These are phyloP conservation scores for Malania oleifera DNA, from an alignment of 164 flowering plant species.

Conservation along the genomic window DNA sequence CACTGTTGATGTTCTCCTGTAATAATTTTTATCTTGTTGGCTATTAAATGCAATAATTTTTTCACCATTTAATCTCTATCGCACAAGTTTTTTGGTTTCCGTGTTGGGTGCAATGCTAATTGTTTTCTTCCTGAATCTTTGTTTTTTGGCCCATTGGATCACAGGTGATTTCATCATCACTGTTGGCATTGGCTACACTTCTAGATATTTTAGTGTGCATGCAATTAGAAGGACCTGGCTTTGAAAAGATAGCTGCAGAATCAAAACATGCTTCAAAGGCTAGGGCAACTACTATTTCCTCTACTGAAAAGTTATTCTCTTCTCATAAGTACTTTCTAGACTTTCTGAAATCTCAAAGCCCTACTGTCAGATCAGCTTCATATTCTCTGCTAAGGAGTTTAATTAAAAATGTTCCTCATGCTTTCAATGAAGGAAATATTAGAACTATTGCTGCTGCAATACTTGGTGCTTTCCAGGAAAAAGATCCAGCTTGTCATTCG, in stretches of 20 bases:
- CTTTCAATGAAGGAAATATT: conserved; percentile 57
- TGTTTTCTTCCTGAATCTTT: neutral
- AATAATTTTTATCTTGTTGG: neutral
- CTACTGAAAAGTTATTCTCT: conserved; percentile 58
- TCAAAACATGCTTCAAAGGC: conserved; percentile 73
- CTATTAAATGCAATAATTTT: no score
- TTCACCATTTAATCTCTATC: neutral
- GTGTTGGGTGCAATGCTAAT: neutral
- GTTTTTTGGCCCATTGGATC: neutral
- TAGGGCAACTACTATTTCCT: conserved; percentile 43
- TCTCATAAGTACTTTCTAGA: conserved; percentile 60
- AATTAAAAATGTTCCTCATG: conserved; percentile 61
- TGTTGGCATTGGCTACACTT: conserved; percentile 78
- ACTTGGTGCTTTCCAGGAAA: conserved; percentile 91
- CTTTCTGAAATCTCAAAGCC: conserved; percentile 62
- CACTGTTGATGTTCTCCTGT: neutral
- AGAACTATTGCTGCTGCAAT: conserved; percentile 51
- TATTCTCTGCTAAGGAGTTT: conserved; percentile 68
- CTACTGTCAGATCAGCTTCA: conserved; percentile 68
- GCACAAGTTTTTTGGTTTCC: neutral
- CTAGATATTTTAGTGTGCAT: conserved; percentile 52
- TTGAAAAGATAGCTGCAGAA: conserved; percentile 40
- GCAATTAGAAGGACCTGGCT: conserved; percentile 42
- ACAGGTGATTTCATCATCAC: conserved; percentile 81
- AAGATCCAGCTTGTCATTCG: conserved; percentile 77